Evolutionary conservation across 140 eudicot genomes (phyloP).

Genomic region (Flaveria floridana): DNA sequence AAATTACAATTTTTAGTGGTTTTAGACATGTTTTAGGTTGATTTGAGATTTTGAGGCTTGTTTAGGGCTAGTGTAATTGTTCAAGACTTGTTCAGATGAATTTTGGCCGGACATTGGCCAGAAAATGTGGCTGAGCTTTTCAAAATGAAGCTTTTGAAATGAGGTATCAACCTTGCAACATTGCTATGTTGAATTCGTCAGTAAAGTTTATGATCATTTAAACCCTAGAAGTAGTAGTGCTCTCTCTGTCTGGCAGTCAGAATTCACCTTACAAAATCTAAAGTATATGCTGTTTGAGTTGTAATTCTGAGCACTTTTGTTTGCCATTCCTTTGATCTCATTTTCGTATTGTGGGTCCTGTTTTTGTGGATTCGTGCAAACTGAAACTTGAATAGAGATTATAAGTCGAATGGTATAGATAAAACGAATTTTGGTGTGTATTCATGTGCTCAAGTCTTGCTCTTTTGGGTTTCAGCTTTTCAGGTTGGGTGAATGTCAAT

Average conservation of each 20-base stretch:
- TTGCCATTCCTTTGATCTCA: constrained; percentile 1
- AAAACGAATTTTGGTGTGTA: neutral
- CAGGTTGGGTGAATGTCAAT: constrained; percentile 50
- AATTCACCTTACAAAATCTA: constrained; percentile 21
- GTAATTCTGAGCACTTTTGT: constrained; percentile 4
- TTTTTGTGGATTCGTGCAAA: neutral
- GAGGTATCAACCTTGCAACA: neutral
- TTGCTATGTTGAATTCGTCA: neutral
- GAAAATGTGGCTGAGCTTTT: too few species aligned
- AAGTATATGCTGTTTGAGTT: constrained; percentile 29
- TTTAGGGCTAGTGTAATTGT: too few species aligned
- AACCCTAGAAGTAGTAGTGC: constrained; percentile 20
- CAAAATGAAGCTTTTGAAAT: too few species aligned
- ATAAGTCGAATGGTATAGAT: neutral
- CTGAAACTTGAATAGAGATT: neutral
- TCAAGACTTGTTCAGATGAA: too few species aligned
- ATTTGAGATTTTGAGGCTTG: too few species aligned
- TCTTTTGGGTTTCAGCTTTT: constrained; percentile 43
- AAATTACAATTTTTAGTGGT: too few species aligned
- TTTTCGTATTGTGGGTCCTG: constrained; percentile 29
- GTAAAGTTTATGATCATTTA: constrained; percentile 10
- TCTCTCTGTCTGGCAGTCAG: constrained; percentile 30
- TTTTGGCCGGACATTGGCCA: too few species aligned
- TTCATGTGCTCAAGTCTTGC: constrained; percentile 2
- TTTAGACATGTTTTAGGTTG: too few species aligned